Conservation (phyloP, 306 rosid genomes). For the Trichosanthes cucumerina region DNA sequence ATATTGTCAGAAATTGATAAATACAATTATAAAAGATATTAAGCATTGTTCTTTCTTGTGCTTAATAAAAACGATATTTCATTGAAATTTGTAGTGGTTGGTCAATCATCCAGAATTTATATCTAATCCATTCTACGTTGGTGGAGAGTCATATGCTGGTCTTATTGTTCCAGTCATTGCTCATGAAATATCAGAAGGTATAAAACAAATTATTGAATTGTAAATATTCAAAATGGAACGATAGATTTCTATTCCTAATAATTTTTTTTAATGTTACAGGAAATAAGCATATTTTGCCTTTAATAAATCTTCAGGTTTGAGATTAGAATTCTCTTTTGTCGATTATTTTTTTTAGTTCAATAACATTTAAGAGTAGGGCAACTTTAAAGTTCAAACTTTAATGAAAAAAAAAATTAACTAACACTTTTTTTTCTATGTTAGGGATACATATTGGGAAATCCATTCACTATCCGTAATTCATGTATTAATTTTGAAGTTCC, state of each 20-base stretch:
- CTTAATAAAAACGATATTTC: no score
- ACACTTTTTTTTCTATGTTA: neutral
- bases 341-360: no score
- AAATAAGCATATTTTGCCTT: conserved; percentile 34
- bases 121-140: conserved; percentile 35
- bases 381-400: no score
- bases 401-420: neutral
- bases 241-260: no score
- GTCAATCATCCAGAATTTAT: conserved; percentile 31
- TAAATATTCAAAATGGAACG: no score
- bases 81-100: conserved; percentile 35
- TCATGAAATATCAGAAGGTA: conserved; percentile 34
- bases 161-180: conserved; percentile 16
- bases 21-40: no score
- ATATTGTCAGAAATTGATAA: no score
- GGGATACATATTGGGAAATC: conserved; percentile 49
- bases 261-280: conserved; percentile 16
- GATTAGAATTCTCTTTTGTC: neutral
- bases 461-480: neutral
- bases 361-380: no score
- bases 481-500: neutral
- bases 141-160: conserved; percentile 49
- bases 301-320: conserved; percentile 50
- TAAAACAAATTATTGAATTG: neutral
- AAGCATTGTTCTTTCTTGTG: no score